Percentiles rank a stretch among this genome's conserved stretches.
Conservation (phyloP, 2,329 filamentous ascomycete genomes). For the Cercospora canescens region DNA sequence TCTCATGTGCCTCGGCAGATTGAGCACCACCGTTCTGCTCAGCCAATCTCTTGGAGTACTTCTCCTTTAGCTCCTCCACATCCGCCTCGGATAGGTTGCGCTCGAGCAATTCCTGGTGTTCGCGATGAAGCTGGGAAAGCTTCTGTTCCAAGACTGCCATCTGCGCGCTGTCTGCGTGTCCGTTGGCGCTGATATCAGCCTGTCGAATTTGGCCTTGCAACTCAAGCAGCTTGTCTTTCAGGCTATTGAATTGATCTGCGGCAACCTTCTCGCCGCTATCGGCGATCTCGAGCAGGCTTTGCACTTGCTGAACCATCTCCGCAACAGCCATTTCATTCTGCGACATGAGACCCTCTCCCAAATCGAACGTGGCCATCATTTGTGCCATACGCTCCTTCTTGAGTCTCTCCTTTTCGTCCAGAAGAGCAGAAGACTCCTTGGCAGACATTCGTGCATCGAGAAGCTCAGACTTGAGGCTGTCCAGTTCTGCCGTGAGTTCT, state of each 20-base stretch:
- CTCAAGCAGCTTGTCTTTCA: slow-evolving; percentile 78
- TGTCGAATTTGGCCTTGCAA: slow-evolving; percentile 91
- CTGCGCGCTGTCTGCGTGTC: slow-evolving; percentile 60
- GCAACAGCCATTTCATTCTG: slow-evolving; percentile 86
- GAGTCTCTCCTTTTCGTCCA: slow-evolving; percentile 97
- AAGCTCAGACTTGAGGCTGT: slow-evolving; percentile 94
- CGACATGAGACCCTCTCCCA: slow-evolving; percentile 89
- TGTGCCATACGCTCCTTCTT: slow-evolving; percentile 99
- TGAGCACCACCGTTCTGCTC: slow-evolving; percentile 41
- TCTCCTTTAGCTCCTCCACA: slow-evolving; percentile 78
- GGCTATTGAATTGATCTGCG: slow-evolving; percentile 74
- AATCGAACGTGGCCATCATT: slow-evolving; percentile 99
- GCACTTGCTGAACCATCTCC: slow-evolving; percentile 79
- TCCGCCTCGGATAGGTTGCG: slow-evolving; percentile 77
- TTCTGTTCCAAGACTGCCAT: slow-evolving; percentile 72
- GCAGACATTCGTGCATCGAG: slow-evolving; percentile 95
- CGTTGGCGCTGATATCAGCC: slow-evolving; percentile 77
- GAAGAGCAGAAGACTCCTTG: slow-evolving; percentile 83
- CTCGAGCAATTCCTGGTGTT: slow-evolving; percentile 81
- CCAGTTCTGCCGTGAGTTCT: slow-evolving; percentile 86
- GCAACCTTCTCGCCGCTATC: slow-evolving; percentile 75
- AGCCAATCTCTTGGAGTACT: slow-evolving; percentile 73
- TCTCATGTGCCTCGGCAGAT: slow-evolving; percentile 70
- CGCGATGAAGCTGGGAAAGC: slow-evolving; percentile 71
- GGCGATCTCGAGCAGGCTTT: slow-evolving; percentile 74